phyloP scores from a whole-genome alignment of 768 basidiomycete species.

The Leccinum subgranulosum region DNA sequence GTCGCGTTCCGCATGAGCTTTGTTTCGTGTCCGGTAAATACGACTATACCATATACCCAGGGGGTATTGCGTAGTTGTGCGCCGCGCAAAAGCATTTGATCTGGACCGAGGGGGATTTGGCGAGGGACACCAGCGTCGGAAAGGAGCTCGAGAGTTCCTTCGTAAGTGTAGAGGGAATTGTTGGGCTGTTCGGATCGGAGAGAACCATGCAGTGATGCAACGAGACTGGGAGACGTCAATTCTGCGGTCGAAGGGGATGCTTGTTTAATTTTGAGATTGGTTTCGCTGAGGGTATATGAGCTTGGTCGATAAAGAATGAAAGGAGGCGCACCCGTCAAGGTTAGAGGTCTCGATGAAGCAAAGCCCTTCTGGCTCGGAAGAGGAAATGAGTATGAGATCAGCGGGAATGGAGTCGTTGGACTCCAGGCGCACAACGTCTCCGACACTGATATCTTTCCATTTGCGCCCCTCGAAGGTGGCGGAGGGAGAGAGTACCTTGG shows the following conservation, averaged over 20 bases:
- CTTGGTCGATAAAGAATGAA: neutral
- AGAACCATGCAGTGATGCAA: slow-evolving; percentile 72
- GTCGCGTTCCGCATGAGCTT: slow-evolving; percentile 98
- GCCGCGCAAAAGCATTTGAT: slow-evolving; percentile 90
- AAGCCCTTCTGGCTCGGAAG: slow-evolving; percentile 94
- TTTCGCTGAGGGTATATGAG: slow-evolving; percentile 58
- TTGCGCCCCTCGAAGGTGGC: slow-evolving; percentile 68
- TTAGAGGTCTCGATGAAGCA: slow-evolving; percentile 99
- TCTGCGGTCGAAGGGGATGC: slow-evolving; percentile 77
- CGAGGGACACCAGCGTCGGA: slow-evolving; percentile 56
- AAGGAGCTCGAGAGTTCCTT: slow-evolving; percentile 71
- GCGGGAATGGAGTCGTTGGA: slow-evolving; percentile 95
- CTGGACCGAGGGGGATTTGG: slow-evolving; percentile 89
- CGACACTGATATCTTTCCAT: slow-evolving; percentile 89
- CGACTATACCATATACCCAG: slow-evolving; percentile 92
- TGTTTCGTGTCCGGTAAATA: slow-evolving; percentile 97
- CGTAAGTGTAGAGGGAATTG: slow-evolving; percentile 95
- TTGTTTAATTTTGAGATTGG: slow-evolving; percentile 99
- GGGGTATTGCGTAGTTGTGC: slow-evolving; percentile 95
- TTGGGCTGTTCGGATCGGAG: slow-evolving; percentile 96
- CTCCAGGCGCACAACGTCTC: slow-evolving; percentile 89
- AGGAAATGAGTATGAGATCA: slow-evolving; percentile 82
- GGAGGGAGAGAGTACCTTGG: slow-evolving; percentile 69
- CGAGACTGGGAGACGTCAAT: slow-evolving; percentile 74
- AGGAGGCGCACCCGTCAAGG: slow-evolving; percentile 78